phyloP scores from a whole-genome alignment of 257 asterid genomes.

The Linderniella brevidens region DNA sequence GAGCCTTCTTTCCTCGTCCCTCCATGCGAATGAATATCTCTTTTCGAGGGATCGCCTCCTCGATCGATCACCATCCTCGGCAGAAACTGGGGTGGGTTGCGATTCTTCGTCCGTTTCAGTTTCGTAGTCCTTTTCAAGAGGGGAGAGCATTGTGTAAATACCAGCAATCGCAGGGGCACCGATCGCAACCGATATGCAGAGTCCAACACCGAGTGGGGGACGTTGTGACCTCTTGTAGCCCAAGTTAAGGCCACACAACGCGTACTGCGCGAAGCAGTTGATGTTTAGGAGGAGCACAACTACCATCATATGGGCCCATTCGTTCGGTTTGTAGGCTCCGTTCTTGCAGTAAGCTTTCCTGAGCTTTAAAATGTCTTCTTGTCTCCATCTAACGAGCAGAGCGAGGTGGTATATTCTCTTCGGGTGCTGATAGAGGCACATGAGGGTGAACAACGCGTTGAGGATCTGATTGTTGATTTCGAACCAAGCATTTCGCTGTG shows the following conservation, averaged over 20 bases:
- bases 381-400: constrained; percentile 50
- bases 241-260: constrained; percentile 59
- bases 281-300: constrained; percentile 49
- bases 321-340: constrained; percentile 62
- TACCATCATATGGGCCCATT: constrained; percentile 83
- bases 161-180: constrained; percentile 79
- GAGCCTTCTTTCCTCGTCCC: constrained; percentile 18
- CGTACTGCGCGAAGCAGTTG: constrained; percentile 74
- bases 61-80: constrained; percentile 14
- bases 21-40: constrained; percentile 39
- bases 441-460: constrained; percentile 71
- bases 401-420: constrained; percentile 53
- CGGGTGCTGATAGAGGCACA: constrained; percentile 84
- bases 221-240: constrained; percentile 54
- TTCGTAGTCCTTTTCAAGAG: constrained; percentile 64
- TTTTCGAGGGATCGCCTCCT: constrained; percentile 33
- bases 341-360: constrained; percentile 57
- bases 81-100: constrained; percentile 18
- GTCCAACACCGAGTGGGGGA: constrained; percentile 64
- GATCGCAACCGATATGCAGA: constrained; percentile 44
- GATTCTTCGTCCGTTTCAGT: constrained; percentile 43
- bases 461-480: constrained; percentile 87
- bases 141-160: constrained; percentile 55
- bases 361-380: constrained; percentile 38
- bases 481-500: constrained; percentile 66